These are phyloP conservation scores for Emergomyces pasteurianus DNA, from an alignment of 2,329 filamentous ascomycete species.

Conservation along the genomic window DNA sequence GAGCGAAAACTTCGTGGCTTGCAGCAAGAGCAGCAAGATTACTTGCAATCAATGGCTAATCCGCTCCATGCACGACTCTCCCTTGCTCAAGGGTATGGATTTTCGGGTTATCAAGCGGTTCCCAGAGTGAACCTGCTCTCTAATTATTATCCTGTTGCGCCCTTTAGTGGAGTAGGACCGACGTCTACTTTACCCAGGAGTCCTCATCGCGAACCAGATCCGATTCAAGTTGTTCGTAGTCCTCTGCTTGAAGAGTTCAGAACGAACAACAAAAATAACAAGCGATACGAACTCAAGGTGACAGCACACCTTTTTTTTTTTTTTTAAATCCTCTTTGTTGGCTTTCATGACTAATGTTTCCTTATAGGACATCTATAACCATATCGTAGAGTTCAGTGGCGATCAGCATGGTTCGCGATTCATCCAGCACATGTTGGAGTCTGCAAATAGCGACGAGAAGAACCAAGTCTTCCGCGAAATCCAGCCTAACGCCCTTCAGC, in stretches of 20 bases:
- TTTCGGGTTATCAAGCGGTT: slow-evolving; percentile 20
- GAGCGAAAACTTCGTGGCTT: slow-evolving; percentile 40
- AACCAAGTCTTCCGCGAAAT: slow-evolving; percentile 83
- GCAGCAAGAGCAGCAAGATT: slow-evolving; percentile 32
- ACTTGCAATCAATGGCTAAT: slow-evolving; percentile 16
- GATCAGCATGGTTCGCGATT: slow-evolving; percentile 94
- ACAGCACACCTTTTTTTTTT: neutral
- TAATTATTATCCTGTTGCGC: slow-evolving; percentile 25
- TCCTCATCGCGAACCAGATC: slow-evolving; percentile 45
- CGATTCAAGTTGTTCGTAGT: slow-evolving; percentile 54
- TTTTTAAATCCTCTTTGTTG: no score
- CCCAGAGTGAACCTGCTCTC: slow-evolving; percentile 23
- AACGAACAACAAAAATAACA: slow-evolving; percentile 53
- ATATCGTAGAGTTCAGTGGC: slow-evolving; percentile 88
- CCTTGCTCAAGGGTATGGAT: slow-evolving; percentile 19
- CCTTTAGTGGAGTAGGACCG: slow-evolving; percentile 19
- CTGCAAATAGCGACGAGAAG: slow-evolving; percentile 91
- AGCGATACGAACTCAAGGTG: slow-evolving; percentile 68
- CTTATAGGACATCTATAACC: slow-evolving; percentile 61
- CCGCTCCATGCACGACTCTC: slow-evolving; percentile 20
- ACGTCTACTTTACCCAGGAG: slow-evolving; percentile 27
- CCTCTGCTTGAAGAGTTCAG: slow-evolving; percentile 69
- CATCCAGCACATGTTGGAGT: slow-evolving; percentile 85
- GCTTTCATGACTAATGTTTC: neutral
- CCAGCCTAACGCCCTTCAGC: slow-evolving; percentile 65